phyloP scores from a whole-genome alignment of 306 rosid genomes.

The Comarum palustre region DNA sequence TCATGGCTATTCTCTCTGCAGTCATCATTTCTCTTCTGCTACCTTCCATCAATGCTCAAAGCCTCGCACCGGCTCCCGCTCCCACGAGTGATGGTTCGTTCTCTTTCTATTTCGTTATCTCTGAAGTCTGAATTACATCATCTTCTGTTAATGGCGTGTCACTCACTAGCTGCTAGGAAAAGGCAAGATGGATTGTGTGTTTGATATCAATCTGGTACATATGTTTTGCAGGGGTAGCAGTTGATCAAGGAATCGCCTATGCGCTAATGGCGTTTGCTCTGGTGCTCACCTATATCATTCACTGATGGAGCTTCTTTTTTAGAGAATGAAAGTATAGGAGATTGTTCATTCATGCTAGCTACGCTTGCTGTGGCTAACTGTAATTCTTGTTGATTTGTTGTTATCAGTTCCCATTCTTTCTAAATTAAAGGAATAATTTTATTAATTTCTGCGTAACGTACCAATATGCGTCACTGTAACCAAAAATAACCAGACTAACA shows the following conservation, averaged over 20 bases:
- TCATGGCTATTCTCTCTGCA: slow-evolving; percentile 30
- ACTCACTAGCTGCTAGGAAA: neutral
- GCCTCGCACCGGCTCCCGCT: slow-evolving; percentile 60
- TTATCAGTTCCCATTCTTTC: neutral
- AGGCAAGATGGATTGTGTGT: neutral
- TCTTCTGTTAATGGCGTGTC: neutral
- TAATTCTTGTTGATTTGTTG: neutral
- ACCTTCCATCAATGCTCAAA: slow-evolving; percentile 53
- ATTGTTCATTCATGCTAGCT: neutral
- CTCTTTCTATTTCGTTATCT: neutral
- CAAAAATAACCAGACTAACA: neutral
- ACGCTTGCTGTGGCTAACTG: slow-evolving; percentile 1
- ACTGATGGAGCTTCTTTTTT: slow-evolving; percentile 25
- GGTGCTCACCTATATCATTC: slow-evolving; percentile 58
- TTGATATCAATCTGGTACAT: neutral
- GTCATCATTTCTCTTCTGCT: slow-evolving; percentile 36
- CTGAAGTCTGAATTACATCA: neutral
- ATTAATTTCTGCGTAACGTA: neutral
- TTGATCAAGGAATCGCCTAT: slow-evolving; percentile 43
- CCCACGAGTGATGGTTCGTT: slow-evolving; percentile 63
- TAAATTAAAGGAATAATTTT: neutral
- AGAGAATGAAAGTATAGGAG: neutral
- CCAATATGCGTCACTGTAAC: neutral
- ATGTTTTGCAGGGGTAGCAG: slow-evolving; percentile 31
- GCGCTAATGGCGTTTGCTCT: slow-evolving; percentile 32